Percentiles rank a stretch among this genome's conserved stretches.
Evolutionary conservation across 2,329 filamentous ascomycete species (phyloP).

Genomic region (Penicillium sp.): DNA sequence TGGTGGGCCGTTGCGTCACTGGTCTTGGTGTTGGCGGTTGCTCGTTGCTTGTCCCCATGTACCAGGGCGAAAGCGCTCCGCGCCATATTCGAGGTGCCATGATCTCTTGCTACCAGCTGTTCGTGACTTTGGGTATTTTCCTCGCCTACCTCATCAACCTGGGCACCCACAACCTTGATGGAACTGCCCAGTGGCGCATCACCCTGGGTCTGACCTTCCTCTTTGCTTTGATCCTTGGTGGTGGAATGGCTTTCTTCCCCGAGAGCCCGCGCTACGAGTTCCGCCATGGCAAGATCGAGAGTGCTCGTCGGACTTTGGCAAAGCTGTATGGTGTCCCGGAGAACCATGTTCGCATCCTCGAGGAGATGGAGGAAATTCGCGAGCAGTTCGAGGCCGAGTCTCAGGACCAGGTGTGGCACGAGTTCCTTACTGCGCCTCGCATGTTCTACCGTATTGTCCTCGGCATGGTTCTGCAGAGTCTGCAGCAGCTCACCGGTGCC

Average conservation of each 20-base stretch:
- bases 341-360: constrained; percentile 55
- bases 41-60: constrained; percentile 50
- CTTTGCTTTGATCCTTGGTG: constrained; percentile 56
- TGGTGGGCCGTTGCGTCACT: constrained; percentile 46
- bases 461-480: constrained; percentile 45
- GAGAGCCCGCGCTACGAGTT: constrained; percentile 62
- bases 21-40: constrained; percentile 50
- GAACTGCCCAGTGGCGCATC: constrained; percentile 53
- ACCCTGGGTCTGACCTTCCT: constrained; percentile 60
- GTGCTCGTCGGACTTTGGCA: constrained; percentile 54
- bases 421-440: constrained; percentile 48
- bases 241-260: constrained; percentile 58
- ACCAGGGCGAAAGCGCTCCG: constrained; percentile 49
- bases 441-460: constrained; percentile 49
- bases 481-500: constrained; percentile 50
- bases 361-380: constrained; percentile 59
- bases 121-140: constrained; percentile 51
- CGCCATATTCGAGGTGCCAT: constrained; percentile 50
- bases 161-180: constrained; percentile 40
- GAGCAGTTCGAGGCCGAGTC: constrained; percentile 58
- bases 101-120: constrained; percentile 51
- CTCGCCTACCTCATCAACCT: constrained; percentile 49
- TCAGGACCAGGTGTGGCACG: constrained; percentile 41
- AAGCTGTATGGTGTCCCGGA: constrained; percentile 57
- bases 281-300: constrained; percentile 55